phyloP scores from a whole-genome alignment of 192 early-diverging fungal genomes.

The Umbelopsis sp. region DNA sequence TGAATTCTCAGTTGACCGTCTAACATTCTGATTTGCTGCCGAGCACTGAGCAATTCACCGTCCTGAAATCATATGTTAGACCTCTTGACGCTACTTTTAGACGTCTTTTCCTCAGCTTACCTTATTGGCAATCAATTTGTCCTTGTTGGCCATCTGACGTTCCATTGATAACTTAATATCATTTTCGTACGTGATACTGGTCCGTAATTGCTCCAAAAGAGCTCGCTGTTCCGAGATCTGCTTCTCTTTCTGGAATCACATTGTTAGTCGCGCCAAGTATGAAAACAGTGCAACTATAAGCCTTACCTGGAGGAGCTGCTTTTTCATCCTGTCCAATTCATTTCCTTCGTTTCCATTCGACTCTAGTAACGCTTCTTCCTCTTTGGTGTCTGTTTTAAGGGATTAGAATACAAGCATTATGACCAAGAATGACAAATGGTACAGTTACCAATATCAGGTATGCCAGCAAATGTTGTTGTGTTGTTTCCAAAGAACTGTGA shows the following conservation, averaged over 20 bases:
- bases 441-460: background rate
- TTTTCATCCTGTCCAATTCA: background rate
- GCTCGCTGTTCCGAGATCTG: background rate
- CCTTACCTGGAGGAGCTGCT: too few relatives aligned
- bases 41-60: slow-evolving; percentile 2
- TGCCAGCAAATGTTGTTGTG: background rate
- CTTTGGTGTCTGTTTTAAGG: too few relatives aligned
- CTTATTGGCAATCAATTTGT: slow-evolving; percentile 1
- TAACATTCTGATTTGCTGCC: slow-evolving; percentile 10
- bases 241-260: background rate
- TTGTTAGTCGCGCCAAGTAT: background rate
- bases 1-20: background rate
- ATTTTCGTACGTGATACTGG: background rate
- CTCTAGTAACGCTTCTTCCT: too few relatives aligned
- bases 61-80: background rate
- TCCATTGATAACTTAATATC: background rate
- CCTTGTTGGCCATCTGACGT: background rate
- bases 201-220: background rate
- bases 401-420: too few relatives aligned
- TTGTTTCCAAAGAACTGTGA: background rate
- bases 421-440: background rate
- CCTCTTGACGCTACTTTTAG: background rate
- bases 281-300: background rate
- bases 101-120: background rate
- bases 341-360: background rate